Evolutionary conservation across 108 stramenopile species (phyloP).

Genomic region (Chaetoceros muelleri): DNA sequence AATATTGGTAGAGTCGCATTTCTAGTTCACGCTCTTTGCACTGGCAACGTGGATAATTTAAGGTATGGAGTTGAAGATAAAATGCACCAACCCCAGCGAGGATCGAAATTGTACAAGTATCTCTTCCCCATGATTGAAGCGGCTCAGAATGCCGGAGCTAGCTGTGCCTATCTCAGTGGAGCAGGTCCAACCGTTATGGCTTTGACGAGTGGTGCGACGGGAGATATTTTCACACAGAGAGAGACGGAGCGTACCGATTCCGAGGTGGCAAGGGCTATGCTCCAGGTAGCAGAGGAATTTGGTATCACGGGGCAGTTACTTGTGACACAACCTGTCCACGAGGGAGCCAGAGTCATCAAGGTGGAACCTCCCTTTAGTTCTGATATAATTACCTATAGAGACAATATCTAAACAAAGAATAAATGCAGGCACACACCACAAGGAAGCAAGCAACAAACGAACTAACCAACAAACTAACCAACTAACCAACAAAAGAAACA

Average conservation of each 20-base stretch:
- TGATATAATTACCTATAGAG: conserved; percentile 68
- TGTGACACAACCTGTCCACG: conserved; percentile 64
- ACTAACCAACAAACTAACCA: too few relatives aligned
- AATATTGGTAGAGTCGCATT: conserved; percentile 95
- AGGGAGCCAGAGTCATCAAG: conserved; percentile 77
- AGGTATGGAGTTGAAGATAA: conserved; percentile 87
- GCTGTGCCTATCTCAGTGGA: conserved; percentile 87
- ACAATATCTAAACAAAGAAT: conserved; percentile 50
- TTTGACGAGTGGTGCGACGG: conserved; percentile 88
- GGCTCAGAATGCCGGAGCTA: conserved; percentile 87
- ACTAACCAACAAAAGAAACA: neutral
- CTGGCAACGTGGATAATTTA: conserved; percentile 87
- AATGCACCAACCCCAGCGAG: conserved; percentile 97
- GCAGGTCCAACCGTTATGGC: conserved; percentile 99
- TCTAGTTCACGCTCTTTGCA: conserved; percentile 85
- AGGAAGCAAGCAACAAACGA: too few relatives aligned
- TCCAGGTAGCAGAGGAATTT: conserved; percentile 61
- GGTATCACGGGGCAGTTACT: conserved; percentile 72
- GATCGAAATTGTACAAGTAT: conserved; percentile 81
- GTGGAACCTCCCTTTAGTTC: conserved; percentile 81
- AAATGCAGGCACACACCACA: too few relatives aligned
- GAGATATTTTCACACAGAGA: conserved; percentile 96
- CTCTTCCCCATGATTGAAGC: conserved; percentile 93
- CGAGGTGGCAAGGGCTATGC: conserved; percentile 93
- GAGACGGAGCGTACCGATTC: conserved; percentile 90